phyloP scores from a whole-genome alignment of 2,329 filamentous ascomycete genomes.

The Aspergillus ruber region DNA sequence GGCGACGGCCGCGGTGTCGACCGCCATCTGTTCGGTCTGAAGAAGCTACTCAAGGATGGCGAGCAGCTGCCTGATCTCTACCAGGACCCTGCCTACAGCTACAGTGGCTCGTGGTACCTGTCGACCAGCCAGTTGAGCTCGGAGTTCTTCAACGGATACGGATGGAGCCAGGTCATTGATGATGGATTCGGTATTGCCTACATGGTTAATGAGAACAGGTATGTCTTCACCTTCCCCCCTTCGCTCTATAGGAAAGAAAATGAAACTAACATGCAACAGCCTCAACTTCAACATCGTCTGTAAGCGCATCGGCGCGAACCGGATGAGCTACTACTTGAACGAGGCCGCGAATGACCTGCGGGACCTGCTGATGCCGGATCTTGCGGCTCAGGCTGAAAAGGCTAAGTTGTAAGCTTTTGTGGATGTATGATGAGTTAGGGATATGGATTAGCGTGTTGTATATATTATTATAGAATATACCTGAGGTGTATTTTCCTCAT shows the following conservation, averaged over 20 bases:
- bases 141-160: constrained; percentile 98
- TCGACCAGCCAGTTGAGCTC: constrained; percentile 84
- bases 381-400: constrained; percentile 63
- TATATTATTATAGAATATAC: too few relatives aligned
- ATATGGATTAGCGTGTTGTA: background rate
- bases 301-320: constrained; percentile 81
- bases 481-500: too few relatives aligned
- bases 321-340: constrained; percentile 93
- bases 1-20: constrained; percentile 92
- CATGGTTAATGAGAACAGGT: constrained; percentile 99
- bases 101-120: constrained; percentile 84
- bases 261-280: constrained; percentile 41
- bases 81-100: constrained; percentile 76
- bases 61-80: constrained; percentile 79
- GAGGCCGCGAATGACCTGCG: constrained; percentile 88
- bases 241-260: background rate
- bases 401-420: constrained; percentile 65
- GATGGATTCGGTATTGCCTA: constrained; percentile 96
- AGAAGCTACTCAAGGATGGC: constrained; percentile 75
- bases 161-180: constrained; percentile 96
- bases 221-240: constrained; percentile 19
- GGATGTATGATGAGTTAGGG: background rate
- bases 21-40: constrained; percentile 92
- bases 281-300: constrained; percentile 97
- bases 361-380: constrained; percentile 73